phyloP scores from a whole-genome alignment of 1,284 basidiomycete species.

The Leccinum griseonigrum region DNA sequence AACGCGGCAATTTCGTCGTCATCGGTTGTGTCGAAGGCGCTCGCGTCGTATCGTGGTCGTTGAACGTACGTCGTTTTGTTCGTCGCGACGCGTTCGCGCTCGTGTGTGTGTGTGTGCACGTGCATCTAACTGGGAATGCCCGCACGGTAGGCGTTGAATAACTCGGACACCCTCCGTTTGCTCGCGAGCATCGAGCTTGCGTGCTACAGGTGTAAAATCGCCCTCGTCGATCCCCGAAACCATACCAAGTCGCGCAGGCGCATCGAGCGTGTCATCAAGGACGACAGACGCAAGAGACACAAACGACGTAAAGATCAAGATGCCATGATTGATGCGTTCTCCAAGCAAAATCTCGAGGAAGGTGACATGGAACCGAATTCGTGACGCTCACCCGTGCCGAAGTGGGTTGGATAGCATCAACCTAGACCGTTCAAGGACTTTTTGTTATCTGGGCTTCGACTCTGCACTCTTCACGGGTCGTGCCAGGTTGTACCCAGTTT shows the following conservation, averaged over 20 bases:
- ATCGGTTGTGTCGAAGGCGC: constrained; percentile 69
- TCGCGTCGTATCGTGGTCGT: constrained; percentile 78
- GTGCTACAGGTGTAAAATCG: constrained; percentile 69
- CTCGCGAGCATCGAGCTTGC: constrained; percentile 79
- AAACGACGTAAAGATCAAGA: constrained; percentile 78
- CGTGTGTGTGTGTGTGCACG: background rate
- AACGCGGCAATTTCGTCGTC: constrained; percentile 80
- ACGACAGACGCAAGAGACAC: constrained; percentile 74
- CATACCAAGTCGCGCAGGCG: constrained; percentile 63
- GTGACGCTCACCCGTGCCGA: constrained; percentile 12
- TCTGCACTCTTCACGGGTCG: constrained; percentile 3
- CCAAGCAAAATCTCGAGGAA: constrained; percentile 52
- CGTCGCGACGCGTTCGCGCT: background rate
- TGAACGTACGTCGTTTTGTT: constrained; percentile 53
- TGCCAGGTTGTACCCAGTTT: constrained; percentile 12
- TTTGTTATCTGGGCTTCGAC: constrained; percentile 8
- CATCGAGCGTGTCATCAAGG: constrained; percentile 74
- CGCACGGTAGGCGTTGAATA: constrained; percentile 62
- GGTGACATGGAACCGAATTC: constrained; percentile 28
- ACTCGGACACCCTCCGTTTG: constrained; percentile 73
- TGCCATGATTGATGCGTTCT: constrained; percentile 72
- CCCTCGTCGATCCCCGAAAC: constrained; percentile 58
- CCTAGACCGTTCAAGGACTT: constrained; percentile 12
- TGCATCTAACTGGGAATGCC: constrained; percentile 8
- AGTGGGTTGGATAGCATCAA: constrained; percentile 8